These are phyloP conservation scores for Aspergillus tanneri DNA, from an alignment of 2,329 filamentous ascomycete species.

Conservation along the genomic window DNA sequence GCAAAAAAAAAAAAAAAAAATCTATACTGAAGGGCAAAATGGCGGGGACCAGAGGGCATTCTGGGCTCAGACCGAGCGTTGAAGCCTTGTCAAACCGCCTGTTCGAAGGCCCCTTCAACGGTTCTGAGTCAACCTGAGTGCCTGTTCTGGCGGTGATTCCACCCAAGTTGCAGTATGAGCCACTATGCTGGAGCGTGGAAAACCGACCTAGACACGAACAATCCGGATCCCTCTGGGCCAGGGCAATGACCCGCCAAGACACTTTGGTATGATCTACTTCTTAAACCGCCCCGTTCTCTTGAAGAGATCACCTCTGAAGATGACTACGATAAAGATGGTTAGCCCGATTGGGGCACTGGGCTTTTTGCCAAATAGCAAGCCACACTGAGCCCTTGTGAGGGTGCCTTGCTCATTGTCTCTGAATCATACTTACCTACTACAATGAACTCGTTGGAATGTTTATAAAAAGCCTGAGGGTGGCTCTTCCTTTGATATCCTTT, in stretches of 20 bases:
- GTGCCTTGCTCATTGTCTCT: background rate
- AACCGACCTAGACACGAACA: background rate
- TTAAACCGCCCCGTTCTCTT: constrained; percentile 3
- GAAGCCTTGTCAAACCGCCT: constrained; percentile 13
- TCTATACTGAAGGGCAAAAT: background rate
- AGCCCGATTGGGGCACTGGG: constrained; percentile 4
- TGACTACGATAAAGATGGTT: background rate
- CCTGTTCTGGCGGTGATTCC: constrained; percentile 11
- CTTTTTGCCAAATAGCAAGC: background rate
- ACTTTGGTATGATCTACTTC: constrained; percentile 2
- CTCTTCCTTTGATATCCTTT: background rate
- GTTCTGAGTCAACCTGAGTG: constrained; percentile 10
- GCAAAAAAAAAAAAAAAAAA: background rate
- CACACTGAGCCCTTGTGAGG: background rate
- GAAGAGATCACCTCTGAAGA: background rate
- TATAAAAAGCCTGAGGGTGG: background rate
- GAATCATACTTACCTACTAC: background rate
- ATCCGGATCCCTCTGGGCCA: background rate
- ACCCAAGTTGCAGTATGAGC: constrained; percentile 6
- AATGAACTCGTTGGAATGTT: background rate
- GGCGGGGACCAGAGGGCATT: constrained; percentile 3
- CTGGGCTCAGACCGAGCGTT: constrained; percentile 8
- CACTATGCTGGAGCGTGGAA: background rate
- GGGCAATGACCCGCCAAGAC: constrained; percentile 3
- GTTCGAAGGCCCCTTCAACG: constrained; percentile 3